Evolutionary conservation across 2,329 filamentous ascomycete species (phyloP), one percentile per base, ranked within the genome.

Genomic region (Monosporascus sp.): DNA sequence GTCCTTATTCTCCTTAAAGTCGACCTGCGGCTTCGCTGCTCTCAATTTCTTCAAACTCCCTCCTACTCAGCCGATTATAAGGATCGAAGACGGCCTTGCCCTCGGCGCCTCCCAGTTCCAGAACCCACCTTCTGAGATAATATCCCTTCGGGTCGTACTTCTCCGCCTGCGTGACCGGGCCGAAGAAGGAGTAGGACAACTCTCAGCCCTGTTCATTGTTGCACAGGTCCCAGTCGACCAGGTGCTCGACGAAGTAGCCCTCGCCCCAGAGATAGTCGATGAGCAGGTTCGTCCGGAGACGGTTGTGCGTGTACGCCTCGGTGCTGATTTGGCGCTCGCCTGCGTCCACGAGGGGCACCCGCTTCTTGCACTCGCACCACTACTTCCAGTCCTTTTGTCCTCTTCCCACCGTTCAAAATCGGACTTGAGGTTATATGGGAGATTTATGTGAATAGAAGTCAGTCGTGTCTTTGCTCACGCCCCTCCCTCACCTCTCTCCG

Each of bases 121-220:
- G 5, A 4, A 89, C 76, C 85, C 85, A 89, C 50, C 75, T 75
- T 38, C 82, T 71, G 49, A 89, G 88, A 64, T 86, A 89, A 25
- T 81, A 78, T 0, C 85, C 86, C 0, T 81, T 70, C 0, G 73
- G 70, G 67, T 89, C 86, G 59, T 86, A 88, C 67, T 82, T 85
- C 73, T 87, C 84, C 50, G 80, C 82, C 70, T 89, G 86, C 42
- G 81, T 67, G 52, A 85, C 66, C 0, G 86, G 86, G 59, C 88
- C 89, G 69, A 89, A 89, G 27, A 89, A 84, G 1, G 85, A 74
- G 58, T 89, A 89, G 62, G 87, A 88, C 0, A 86, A 85, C 66
- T 88, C 84, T 83, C 84, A 87, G 0, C 84, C 84, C 8, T 84
- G 83, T 55, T 84, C 83, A 58, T 85, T 85, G 27, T 74, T 79